A percentile compares a stretch with the other conserved stretches of the same genome.
Conservation (phyloP, 805 yeast genomes). For the Cyberlindnera mrakii region DNA sequence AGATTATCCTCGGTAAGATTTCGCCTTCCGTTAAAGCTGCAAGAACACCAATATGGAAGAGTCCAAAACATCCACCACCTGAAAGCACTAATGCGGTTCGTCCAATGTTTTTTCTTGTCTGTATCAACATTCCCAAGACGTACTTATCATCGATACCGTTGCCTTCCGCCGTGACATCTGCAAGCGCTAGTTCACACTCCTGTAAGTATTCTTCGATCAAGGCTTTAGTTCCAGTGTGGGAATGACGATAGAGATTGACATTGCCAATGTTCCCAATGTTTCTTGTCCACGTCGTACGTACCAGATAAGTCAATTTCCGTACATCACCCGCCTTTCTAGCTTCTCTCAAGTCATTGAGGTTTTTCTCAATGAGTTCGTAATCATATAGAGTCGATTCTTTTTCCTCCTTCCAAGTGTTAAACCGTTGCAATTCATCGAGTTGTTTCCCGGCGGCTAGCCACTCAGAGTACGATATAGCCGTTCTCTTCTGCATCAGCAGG, state of each 20-base stretch:
- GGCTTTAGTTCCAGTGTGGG: constrained; percentile 79
- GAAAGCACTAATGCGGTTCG: constrained; percentile 90
- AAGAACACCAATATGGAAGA: constrained; percentile 88
- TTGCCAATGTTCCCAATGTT: constrained; percentile 87
- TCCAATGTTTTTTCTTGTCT: constrained; percentile 88
- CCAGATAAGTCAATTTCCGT: constrained; percentile 57
- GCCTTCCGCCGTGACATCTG: constrained; percentile 14
- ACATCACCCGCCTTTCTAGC: constrained; percentile 58
- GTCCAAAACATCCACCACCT: constrained; percentile 94
- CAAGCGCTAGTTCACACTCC: constrained; percentile 61
- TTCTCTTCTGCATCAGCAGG: constrained; percentile 37
- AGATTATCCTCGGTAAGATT: constrained; percentile 76
- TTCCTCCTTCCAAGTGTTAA: constrained; percentile 66
- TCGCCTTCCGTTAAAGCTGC: constrained; percentile 70
- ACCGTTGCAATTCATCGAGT: constrained; percentile 60
- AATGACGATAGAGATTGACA: constrained; percentile 66
- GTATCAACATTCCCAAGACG: constrained; percentile 71
- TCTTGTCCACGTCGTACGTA: constrained; percentile 81
- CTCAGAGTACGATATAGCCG: constrained; percentile 45
- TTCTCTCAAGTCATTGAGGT: constrained; percentile 48
- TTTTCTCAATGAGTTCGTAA: constrained; percentile 47
- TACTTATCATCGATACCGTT: constrained; percentile 55
- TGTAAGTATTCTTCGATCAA: constrained; percentile 76
- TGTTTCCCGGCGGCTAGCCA: constrained; percentile 64
- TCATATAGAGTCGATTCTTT: constrained; percentile 69